Evolutionary conservation across 495 filamentous ascomycete species (phyloP), one percentile per base, ranked within the genome.

Genomic region (Cercophora scortea): DNA sequence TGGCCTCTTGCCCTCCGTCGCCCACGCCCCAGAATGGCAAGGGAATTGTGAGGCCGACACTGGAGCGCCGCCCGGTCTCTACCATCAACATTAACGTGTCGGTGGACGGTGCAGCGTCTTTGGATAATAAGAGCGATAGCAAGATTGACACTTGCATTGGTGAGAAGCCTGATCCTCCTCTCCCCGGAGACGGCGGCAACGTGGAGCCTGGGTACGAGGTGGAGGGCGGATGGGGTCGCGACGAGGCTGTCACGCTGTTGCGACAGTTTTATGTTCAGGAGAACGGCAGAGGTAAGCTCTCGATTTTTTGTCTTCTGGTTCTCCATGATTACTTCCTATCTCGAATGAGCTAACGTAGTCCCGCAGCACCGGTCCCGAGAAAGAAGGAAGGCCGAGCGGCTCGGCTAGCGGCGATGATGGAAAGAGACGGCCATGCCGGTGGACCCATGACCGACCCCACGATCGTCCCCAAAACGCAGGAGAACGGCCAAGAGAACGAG

Each of bases 231-330:
- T 79, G 95, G 62, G 87, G 88, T 58, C 79, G 85, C 13, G 84
- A 93, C 56, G 89, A 96, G 60, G 90, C 91, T 0, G 90, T 98
- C 56, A 90, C 91, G 69, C 62, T 96, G 54, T 74, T 97, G 53
- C 78, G 94, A 50, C 83, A 89, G 50, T 98, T 98, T 66, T 98
- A 98, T 64, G 85, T 96, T 13, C 94, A 97, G 71, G 89, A 97
- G 65, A 98, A 98, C 67, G 86, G 84, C 45, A 84, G 89, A 75
- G 88, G 87, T 87, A 70, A 52, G 66, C 54, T 32, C 17, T 48
- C 7, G 3, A 12, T n/a, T 44, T 34, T 11, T 9, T 25, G 12
- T 9, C 18, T 33, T 36, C 13, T 17, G 8, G 17, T 5, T 15
- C 12, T 39, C 39, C 16, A 12, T 19, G 10, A 13, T 38, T 4